Conservation (phyloP, 345 rosid genomes). For the Trapa incisa region DNA sequence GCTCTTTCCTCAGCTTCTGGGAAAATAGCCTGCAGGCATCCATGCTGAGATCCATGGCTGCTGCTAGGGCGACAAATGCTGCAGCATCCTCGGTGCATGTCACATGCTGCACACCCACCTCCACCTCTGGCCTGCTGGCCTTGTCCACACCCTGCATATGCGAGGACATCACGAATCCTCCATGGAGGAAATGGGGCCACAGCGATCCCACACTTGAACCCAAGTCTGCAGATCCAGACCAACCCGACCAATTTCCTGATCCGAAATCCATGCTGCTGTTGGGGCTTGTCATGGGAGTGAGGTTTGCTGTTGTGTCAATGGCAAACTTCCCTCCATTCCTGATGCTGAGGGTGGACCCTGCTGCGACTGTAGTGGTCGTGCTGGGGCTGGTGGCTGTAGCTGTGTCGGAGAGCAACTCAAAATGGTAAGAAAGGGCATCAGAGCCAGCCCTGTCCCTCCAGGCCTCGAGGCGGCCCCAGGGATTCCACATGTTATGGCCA, state of each 20-base stretch:
- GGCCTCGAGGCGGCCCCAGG: conserved; percentile 91
- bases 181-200: conserved; percentile 17
- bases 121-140: conserved; percentile 58
- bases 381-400: conserved; percentile 21
- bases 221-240: conserved; percentile 48
- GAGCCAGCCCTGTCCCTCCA: conserved; percentile 61
- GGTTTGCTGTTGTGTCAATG: conserved; percentile 48
- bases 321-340: conserved; percentile 69
- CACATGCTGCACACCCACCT: conserved; percentile 85
- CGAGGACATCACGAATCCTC: conserved; percentile 87
- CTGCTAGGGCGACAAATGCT: conserved; percentile 77
- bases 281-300: conserved; percentile 57
- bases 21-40: conserved; percentile 82
- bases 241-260: conserved; percentile 51
- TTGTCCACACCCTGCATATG: conserved; percentile 50
- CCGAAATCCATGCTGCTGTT: conserved; percentile 81
- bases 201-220: conserved; percentile 7
- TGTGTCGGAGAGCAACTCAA: conserved; percentile 61
- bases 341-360: conserved; percentile 41
- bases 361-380: conserved; percentile 18
- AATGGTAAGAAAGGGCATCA: conserved; percentile 55
- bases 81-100: conserved; percentile 97
- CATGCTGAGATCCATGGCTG: conserved; percentile 93
- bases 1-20: conserved; percentile 72
- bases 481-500: conserved; percentile 67